phyloP scores from a whole-genome alignment of 345 rosid species.

The Lumnitzera littorea region DNA sequence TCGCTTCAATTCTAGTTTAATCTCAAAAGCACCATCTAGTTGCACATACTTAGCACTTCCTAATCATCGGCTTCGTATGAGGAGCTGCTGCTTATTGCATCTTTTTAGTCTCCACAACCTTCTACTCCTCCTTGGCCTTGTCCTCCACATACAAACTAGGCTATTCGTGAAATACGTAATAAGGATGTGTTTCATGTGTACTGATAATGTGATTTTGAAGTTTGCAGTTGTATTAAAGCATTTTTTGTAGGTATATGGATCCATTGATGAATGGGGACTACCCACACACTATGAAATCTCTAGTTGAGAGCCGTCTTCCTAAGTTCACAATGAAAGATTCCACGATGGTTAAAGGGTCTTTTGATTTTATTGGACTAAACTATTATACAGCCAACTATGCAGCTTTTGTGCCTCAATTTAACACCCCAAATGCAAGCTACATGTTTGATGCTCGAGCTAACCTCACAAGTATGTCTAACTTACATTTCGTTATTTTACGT shows the following conservation, averaged over 20 bases:
- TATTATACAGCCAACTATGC: conserved; percentile 30
- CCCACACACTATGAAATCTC: conserved; percentile 23
- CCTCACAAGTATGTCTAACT: conserved; percentile 11
- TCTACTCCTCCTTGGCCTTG: background rate
- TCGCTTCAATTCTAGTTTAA: background rate
- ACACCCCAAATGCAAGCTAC: conserved; percentile 10
- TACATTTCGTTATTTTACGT: too few species aligned
- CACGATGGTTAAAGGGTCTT: conserved; percentile 17
- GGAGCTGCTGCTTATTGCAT: too few species aligned
- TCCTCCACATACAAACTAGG: background rate
- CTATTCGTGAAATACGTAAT: too few species aligned
- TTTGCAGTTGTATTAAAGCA: too few species aligned
- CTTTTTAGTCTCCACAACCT: too few species aligned
- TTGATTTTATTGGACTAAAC: conserved; percentile 36
- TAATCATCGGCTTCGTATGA: too few species aligned
- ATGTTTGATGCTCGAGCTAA: conserved; percentile 17
- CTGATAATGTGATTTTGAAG: too few species aligned
- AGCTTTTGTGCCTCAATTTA: conserved; percentile 3
- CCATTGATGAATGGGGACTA: conserved; percentile 36
- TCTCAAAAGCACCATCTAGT: too few species aligned
- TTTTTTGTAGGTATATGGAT: conserved; percentile 26
- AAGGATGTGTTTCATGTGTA: too few species aligned
- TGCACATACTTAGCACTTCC: background rate
- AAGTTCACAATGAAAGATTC: conserved; percentile 22
- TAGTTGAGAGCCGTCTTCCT: conserved; percentile 26